Evolutionary conservation across 129 eudicot species (phyloP).

Genomic region (Cynara cardunculus): DNA sequence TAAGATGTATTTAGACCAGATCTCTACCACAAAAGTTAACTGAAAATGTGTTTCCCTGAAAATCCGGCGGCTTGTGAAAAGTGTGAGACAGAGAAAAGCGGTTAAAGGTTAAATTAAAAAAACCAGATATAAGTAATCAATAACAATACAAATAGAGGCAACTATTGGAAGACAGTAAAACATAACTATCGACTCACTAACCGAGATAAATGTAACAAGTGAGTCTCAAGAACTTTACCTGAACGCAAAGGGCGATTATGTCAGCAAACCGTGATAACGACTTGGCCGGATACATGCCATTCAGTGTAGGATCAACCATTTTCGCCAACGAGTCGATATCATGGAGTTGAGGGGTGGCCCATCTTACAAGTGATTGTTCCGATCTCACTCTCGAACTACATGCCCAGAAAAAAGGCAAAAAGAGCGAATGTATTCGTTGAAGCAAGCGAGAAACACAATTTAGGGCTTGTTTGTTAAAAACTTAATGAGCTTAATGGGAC

Average conservation of each 20-base stretch:
- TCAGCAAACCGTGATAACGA: constrained; percentile 93
- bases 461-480: no score
- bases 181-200: neutral
- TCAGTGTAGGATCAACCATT: constrained; percentile 83
- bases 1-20: neutral
- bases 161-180: neutral
- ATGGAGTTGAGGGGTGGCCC: constrained; percentile 98
- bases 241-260: constrained; percentile 90
- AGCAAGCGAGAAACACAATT: neutral
- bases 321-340: constrained; percentile 89
- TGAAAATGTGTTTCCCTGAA: neutral
- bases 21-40: neutral
- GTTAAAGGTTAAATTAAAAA: neutral
- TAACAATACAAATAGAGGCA: neutral
- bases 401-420: neutral
- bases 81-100: neutral
- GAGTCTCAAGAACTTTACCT: constrained; percentile 44
- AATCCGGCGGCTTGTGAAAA: neutral
- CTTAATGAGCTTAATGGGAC: no score
- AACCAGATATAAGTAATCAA: neutral
- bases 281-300: constrained; percentile 97
- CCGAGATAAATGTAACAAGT: neutral
- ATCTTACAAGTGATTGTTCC: constrained; percentile 91
- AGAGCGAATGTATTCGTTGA: neutral
- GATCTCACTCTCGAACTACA: constrained; percentile 76